These are phyloP conservation scores for Podospora pseudopauciseta DNA, from an alignment of 495 filamentous ascomycete species.

Conservation along the genomic window DNA sequence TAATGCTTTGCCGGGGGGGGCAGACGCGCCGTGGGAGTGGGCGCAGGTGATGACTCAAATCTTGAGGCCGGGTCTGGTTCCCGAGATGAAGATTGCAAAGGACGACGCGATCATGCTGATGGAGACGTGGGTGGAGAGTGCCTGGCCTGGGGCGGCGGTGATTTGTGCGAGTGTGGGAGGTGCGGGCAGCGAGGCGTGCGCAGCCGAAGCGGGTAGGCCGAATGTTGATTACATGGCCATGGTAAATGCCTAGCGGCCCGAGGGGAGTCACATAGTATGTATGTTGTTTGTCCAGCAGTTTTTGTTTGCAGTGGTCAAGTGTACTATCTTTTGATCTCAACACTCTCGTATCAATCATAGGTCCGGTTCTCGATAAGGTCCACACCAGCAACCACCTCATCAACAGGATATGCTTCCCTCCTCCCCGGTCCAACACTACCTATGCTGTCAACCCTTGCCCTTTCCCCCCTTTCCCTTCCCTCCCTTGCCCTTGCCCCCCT, in stretches of 20 bases:
- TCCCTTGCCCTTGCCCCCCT: neutral
- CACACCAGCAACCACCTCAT: too few relatives aligned
- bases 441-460: too few relatives aligned
- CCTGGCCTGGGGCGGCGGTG: neutral
- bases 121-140: slow-evolving; percentile 23
- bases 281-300: neutral
- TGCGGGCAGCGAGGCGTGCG: neutral
- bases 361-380: too few relatives aligned
- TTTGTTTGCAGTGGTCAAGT: neutral
- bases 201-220: slow-evolving; percentile 2
- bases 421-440: too few relatives aligned
- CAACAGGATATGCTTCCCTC: too few relatives aligned
- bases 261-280: neutral
- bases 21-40: slow-evolving; percentile 66
- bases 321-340: too few relatives aligned
- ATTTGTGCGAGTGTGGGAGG: neutral
- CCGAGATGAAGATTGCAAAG: slow-evolving; percentile 22
- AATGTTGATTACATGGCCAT: slow-evolving; percentile 31
- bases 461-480: too few relatives aligned
- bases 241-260: slow-evolving; percentile 20
- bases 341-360: too few relatives aligned
- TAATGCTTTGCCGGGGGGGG: slow-evolving; percentile 60
- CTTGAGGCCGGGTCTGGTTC: slow-evolving; percentile 36
- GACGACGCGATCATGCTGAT: slow-evolving; percentile 18
- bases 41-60: slow-evolving; percentile 56